Conservation (phyloP, 192 early-diverging fungal genomes). For the Lunasporangiospora selenospora region DNA sequence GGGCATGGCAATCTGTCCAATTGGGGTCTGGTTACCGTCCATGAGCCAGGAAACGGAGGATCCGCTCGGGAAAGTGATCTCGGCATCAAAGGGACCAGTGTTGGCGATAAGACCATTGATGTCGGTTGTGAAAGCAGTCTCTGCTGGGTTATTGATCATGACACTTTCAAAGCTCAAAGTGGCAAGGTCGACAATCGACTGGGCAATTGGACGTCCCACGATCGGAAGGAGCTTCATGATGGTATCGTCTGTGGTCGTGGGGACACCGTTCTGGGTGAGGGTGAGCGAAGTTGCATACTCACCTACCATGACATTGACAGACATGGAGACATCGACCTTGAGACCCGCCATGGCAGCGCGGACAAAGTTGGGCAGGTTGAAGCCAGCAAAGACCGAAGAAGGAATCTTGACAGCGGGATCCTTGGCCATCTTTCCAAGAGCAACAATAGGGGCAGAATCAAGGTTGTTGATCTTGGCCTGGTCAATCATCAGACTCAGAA, state of each 20-base stretch:
- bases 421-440: conserved; percentile 48
- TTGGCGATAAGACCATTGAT: conserved; percentile 45
- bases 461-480: conserved; percentile 53
- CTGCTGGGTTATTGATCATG: conserved; percentile 46
- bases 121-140: conserved; percentile 42
- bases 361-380: conserved; percentile 55
- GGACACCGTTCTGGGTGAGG: conserved; percentile 52
- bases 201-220: conserved; percentile 63
- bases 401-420: conserved; percentile 43
- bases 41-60: conserved; percentile 48
- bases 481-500: conserved; percentile 54
- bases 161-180: conserved; percentile 32
- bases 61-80: conserved; percentile 50
- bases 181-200: conserved; percentile 53
- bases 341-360: conserved; percentile 55
- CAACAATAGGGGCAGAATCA: conserved; percentile 54
- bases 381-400: conserved; percentile 50
- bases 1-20: conserved; percentile 57
- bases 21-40: conserved; percentile 18
- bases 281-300: conserved; percentile 54
- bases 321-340: conserved; percentile 54
- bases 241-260: conserved; percentile 51
- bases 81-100: conserved; percentile 49
- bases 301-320: conserved; percentile 53
- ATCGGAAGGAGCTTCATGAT: conserved; percentile 57